Conservation (phyloP, 176 grass and related monocot species). For the Guadua angustifolia region DNA sequence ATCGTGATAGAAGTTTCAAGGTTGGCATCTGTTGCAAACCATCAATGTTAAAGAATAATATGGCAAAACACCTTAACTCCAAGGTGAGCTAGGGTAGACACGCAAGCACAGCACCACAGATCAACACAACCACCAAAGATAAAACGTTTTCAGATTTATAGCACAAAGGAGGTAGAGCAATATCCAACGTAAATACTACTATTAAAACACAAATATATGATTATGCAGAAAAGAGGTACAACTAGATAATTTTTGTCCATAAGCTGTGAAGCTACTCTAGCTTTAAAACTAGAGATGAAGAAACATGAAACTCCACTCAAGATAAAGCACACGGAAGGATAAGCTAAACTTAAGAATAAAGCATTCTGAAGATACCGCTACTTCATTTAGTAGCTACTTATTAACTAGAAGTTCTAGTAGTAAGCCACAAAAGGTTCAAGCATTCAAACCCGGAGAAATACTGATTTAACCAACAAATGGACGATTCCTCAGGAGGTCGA, state of each 20-base stretch:
- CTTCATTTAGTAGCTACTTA: constrained; percentile 59
- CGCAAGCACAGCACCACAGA: constrained; percentile 30
- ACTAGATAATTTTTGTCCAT: constrained; percentile 67
- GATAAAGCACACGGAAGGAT: constrained; percentile 52
- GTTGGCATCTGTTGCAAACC: constrained; percentile 37
- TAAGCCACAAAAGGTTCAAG: constrained; percentile 69
- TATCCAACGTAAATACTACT: constrained; percentile 58
- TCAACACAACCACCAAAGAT: constrained; percentile 46
- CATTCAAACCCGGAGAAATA: constrained; percentile 66
- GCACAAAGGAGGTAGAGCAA: constrained; percentile 27
- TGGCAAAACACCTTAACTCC: constrained; percentile 31
- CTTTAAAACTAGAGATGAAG: constrained; percentile 64
- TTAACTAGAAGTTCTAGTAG: constrained; percentile 61
- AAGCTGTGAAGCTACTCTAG: constrained; percentile 63
- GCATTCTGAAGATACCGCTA: constrained; percentile 62
- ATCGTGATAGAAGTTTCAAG: constrained; percentile 42
- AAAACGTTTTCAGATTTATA: constrained; percentile 46
- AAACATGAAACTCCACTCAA: constrained; percentile 57
- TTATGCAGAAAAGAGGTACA: constrained; percentile 58
- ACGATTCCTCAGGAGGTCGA: constrained; percentile 38
- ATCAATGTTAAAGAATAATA: constrained; percentile 27
- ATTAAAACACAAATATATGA: constrained; percentile 55
- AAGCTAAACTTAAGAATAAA: constrained; percentile 57
- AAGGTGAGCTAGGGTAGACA: constrained; percentile 35
- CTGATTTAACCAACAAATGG: constrained; percentile 52